Percentiles rank a stretch among this genome's conserved stretches.
phyloP scores from a whole-genome alignment of 495 filamentous ascomycete genomes.

The Entonaema liquescens region DNA sequence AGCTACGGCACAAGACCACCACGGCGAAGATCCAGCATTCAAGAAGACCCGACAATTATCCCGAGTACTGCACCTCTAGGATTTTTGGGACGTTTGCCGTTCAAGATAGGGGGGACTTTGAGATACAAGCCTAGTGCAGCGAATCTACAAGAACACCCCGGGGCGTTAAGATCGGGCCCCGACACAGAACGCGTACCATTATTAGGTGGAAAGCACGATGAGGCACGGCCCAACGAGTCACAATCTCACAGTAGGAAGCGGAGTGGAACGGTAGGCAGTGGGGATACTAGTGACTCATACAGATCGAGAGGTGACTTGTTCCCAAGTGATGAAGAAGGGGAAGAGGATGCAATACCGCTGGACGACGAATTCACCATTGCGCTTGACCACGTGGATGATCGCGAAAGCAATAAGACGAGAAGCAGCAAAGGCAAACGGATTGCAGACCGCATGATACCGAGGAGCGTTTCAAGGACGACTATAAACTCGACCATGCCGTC shows the following conservation, averaged over 20 bases:
- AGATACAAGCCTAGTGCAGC: constrained; percentile 92
- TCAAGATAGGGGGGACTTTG: constrained; percentile 81
- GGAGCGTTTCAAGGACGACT: constrained; percentile 61
- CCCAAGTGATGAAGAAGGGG: constrained; percentile 88
- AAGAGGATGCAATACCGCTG: constrained; percentile 88
- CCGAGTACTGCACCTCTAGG: constrained; percentile 86
- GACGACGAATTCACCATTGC: constrained; percentile 92
- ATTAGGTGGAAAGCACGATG: constrained; percentile 62
- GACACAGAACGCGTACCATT: constrained; percentile 76
- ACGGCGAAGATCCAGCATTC: constrained; percentile 72
- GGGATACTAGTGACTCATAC: constrained; percentile 84
- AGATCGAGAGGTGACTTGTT: constrained; percentile 95
- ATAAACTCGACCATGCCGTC: constrained; percentile 58
- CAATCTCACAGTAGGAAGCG: constrained; percentile 66
- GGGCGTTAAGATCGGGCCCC: constrained; percentile 49
- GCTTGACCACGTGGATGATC: constrained; percentile 78
- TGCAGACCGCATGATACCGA: constrained; percentile 64
- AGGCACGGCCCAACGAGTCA: constrained; percentile 27
- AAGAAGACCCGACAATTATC: constrained; percentile 89
- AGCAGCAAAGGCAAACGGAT: constrained; percentile 69
- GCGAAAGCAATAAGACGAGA: constrained; percentile 71
- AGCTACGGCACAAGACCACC: constrained; percentile 80
- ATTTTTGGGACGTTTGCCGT: constrained; percentile 84
- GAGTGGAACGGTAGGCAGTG: constrained; percentile 83
- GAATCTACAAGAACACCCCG: constrained; percentile 89